Evolutionary conservation across 768 basidiomycete species (phyloP), one percentile per base, ranked within the genome.

Genomic region (Butyriboletus loyo): DNA sequence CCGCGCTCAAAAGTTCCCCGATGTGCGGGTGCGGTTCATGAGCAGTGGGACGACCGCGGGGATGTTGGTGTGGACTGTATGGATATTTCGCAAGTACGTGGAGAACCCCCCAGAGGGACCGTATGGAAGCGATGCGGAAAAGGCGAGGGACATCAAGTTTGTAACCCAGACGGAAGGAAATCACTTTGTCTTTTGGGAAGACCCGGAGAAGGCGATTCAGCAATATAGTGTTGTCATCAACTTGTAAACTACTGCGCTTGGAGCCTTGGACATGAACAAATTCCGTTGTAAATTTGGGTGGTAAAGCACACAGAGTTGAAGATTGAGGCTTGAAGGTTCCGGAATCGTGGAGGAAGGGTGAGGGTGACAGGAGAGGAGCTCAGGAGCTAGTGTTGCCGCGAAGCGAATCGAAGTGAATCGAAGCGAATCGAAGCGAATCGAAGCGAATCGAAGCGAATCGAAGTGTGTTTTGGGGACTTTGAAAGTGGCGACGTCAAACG

Each of bases 161-260:
- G 7, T 56, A 10, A 24, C 7, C 4, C 53, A 63, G 17, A 28
- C 41, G 8, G 61, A 64, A 37, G 63, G 63, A 32, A 66, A 64
- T 36, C 64, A 64, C 42, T 63, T 66, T 14, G 17, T 59, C 22
- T 66, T 60, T 38, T 64, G 61, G 63, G 61, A 64, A 0, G 50
- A 63, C 9, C 62, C 64, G 11, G 52, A 64, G 57, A 55, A 50
- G 43, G 57, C 61, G 22, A 55, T 66, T n/a, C 38, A 53, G 27
- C 57, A 62, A 11, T 63, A 54, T 28, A 31, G 9, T n/a, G 22
- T 2, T 1, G 27, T 54, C 4, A 56, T 63, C 32, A 51, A 41
- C 19, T 38, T 56, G 36, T 61, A 49, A 30, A 14, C 36, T 22
- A 5, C 24, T 19, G 17, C 14, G 7, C 27, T 28, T 42, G 17